Conservation (phyloP, 495 filamentous ascomycete genomes). For the Haplographium delicatum region DNA sequence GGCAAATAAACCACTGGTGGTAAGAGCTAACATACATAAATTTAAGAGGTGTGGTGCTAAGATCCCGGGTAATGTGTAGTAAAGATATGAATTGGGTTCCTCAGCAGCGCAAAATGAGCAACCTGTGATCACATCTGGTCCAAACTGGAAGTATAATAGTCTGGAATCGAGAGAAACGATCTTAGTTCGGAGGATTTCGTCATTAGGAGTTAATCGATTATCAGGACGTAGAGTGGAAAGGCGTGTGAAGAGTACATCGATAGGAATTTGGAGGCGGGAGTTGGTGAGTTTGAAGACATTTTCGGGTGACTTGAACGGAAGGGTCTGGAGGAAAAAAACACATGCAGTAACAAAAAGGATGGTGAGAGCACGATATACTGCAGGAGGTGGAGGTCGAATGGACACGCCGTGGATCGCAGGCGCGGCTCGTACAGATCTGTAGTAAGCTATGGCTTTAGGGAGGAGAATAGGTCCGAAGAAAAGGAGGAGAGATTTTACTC, state of each 20-base stretch:
- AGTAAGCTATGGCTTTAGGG: slow-evolving; percentile 64
- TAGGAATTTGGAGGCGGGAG: slow-evolving; percentile 78
- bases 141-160: slow-evolving; percentile 77
- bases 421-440: slow-evolving; percentile 53
- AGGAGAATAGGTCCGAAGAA: slow-evolving; percentile 84
- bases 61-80: slow-evolving; percentile 74
- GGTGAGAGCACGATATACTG: slow-evolving; percentile 47
- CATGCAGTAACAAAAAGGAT: slow-evolving; percentile 54
- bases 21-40: slow-evolving; percentile 60
- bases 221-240: slow-evolving; percentile 56
- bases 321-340: slow-evolving; percentile 54
- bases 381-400: slow-evolving; percentile 55
- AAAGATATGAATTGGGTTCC: slow-evolving; percentile 63
- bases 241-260: slow-evolving; percentile 79
- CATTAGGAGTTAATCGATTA: slow-evolving; percentile 57
- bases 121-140: slow-evolving; percentile 60
- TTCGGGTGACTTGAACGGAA: slow-evolving; percentile 65
- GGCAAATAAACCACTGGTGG: slow-evolving; percentile 50
- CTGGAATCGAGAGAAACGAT: slow-evolving; percentile 66
- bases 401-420: slow-evolving; percentile 42
- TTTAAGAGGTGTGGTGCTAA: slow-evolving; percentile 74
- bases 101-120: slow-evolving; percentile 84
- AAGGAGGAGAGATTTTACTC: slow-evolving; percentile 72
- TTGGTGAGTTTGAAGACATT: slow-evolving; percentile 77
- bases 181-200: slow-evolving; percentile 59